Conservation (phyloP, 73 alveolate genomes). For the Breviolum minutum region DNA sequence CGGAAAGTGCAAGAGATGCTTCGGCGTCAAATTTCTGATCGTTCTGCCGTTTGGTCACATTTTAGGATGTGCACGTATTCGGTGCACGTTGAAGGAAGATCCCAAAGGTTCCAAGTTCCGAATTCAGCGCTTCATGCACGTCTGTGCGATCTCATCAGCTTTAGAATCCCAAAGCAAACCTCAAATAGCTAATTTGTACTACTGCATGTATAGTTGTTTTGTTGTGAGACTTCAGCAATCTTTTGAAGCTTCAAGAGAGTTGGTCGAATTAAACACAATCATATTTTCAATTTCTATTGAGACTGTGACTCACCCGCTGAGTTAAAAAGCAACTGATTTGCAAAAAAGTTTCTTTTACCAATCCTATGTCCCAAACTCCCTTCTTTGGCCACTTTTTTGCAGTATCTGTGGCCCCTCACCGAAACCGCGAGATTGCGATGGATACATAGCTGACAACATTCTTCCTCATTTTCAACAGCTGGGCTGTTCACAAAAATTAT, state of each 20-base stretch:
- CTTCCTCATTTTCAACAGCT: not conserved
- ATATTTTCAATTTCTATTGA: not conserved
- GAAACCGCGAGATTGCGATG: conserved; percentile 15
- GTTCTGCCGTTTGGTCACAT: too few relatives aligned
- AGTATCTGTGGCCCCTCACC: not conserved
- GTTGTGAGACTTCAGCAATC: too few relatives aligned
- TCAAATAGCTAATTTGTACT: too few relatives aligned
- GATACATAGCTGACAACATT: conserved; percentile 66
- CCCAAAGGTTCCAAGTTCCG: too few relatives aligned
- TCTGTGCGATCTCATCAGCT: too few relatives aligned
- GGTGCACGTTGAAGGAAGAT: too few relatives aligned
- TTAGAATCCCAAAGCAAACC: too few relatives aligned
- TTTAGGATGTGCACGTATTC: too few relatives aligned
- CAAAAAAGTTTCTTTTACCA: not conserved
- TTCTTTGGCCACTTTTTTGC: not conserved
- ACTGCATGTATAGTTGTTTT: too few relatives aligned
- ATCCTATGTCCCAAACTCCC: not conserved
- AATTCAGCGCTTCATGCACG: too few relatives aligned
- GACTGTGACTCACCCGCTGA: not conserved
- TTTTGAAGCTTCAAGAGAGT: not conserved
- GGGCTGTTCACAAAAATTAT: not conserved
- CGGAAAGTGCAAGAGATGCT: too few relatives aligned
- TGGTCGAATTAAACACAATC: not conserved
- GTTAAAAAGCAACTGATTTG: not conserved
- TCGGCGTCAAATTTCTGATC: too few relatives aligned